Evolutionary conservation across 768 basidiomycete species (phyloP), one percentile per base, ranked within the genome.

Genomic region (Rhizopogon vinicolor): DNA sequence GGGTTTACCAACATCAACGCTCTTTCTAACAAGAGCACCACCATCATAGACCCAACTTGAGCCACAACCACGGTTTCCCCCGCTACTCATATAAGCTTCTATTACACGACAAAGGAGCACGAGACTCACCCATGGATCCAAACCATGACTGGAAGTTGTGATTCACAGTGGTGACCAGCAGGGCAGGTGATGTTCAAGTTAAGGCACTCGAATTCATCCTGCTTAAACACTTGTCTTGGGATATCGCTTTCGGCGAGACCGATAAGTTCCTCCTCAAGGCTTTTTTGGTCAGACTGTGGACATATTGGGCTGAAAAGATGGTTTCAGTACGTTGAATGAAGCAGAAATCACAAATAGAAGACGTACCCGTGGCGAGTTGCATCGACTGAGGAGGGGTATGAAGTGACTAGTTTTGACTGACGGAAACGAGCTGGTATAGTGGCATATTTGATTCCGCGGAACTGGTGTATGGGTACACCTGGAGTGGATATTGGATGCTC

Each of bases 111-210:
- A 25, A 52, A 54, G 25, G 54, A 41, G 18, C 41, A 48, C 22
- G 29, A 31, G 19, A 74, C 83, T 43, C 62, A 91, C 89, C 89
- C 89, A 71, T 91, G 89, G n/a, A 91, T 74, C 89, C 89, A 91
- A 44, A 90, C 67, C 89, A 91, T 89, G 60, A 91, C 88, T 6
- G 89, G 89, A 14, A 86, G 58, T 42, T 74, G 77, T 41, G 86
- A 84, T 44, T 73, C 72, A 3, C 78, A 62, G 3, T 68, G 74
- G 18, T 84, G 72, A 16, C 79, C 81, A 25, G 78, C 82, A 9
- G 89, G 89, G 54, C 81, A 80, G n/a, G 87, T 89, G 51, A 91
- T 87, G 68, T 89, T 90, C 57, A 91, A 68, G 65, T 90, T 91
- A 22, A 91, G 74, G 68, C 89, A 91, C 51, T 88, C 85, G 39